phyloP scores from a whole-genome alignment of 2,329 filamentous ascomycete genomes.

The Paracorniculantispora psalliotae region DNA sequence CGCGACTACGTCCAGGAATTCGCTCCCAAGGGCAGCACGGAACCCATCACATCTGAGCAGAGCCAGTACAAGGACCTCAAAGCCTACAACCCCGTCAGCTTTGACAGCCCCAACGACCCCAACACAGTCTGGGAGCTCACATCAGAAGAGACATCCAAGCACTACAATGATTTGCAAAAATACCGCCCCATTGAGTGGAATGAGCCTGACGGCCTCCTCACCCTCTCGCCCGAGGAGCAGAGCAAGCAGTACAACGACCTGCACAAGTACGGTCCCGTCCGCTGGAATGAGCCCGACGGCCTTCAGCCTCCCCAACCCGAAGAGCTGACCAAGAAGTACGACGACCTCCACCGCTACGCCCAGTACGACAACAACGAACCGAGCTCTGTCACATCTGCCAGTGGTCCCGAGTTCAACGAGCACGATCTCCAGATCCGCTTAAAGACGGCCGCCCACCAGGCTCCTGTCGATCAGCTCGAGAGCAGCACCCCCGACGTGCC shows the following conservation, averaged over 20 bases:
- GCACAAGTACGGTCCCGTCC: slow-evolving; percentile 32
- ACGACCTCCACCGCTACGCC: slow-evolving; percentile 32
- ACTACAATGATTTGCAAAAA: slow-evolving; percentile 25
- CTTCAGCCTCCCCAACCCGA: slow-evolving; percentile 28
- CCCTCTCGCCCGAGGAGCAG: slow-evolving; percentile 20
- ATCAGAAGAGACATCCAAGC: slow-evolving; percentile 22
- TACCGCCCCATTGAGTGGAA: slow-evolving; percentile 26
- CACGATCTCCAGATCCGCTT: slow-evolving; percentile 3
- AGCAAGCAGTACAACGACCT: slow-evolving; percentile 38
- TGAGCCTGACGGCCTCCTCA: slow-evolving; percentile 12
- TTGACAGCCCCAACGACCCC: slow-evolving; percentile 26
- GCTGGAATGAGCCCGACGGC: slow-evolving; percentile 37
- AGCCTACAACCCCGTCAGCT: slow-evolving; percentile 27
- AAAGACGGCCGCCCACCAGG: slow-evolving; percentile 7
- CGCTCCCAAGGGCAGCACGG: slow-evolving; percentile 14
- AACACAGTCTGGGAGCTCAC: slow-evolving; percentile 22
- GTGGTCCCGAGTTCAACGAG: too few species aligned
- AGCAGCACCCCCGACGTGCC: neutral
- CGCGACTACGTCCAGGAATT: slow-evolving; percentile 28
- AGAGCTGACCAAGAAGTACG: slow-evolving; percentile 34
- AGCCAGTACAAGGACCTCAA: slow-evolving; percentile 33
- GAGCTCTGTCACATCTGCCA: slow-evolving; percentile 18
- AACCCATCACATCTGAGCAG: slow-evolving; percentile 18
- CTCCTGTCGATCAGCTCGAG: neutral
- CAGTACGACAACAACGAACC: slow-evolving; percentile 19